Evolutionary conservation across 2,329 filamentous ascomycete genomes (phyloP).

Genomic region (Epichloe scottii): DNA sequence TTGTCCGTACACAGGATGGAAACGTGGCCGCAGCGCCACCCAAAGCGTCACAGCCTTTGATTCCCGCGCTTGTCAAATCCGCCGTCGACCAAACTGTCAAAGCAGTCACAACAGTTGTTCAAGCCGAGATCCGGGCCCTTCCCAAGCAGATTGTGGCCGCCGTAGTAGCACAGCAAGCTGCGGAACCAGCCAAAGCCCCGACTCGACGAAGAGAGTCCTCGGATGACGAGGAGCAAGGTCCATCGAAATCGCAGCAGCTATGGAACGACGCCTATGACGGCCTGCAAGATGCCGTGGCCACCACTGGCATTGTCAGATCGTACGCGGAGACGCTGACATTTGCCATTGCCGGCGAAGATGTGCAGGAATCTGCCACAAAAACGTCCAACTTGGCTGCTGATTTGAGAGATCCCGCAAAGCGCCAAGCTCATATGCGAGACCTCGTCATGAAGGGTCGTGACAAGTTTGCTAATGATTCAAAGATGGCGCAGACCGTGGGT

Average conservation of each 20-base stretch:
- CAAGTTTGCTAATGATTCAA: conserved; percentile 7
- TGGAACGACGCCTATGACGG: conserved; percentile 8
- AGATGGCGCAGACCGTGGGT: conserved; percentile 6
- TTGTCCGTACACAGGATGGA: conserved; percentile 3
- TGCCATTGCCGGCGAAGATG: conserved; percentile 6
- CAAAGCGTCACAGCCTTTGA: conserved; percentile 1
- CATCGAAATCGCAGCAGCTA: conserved; percentile 6
- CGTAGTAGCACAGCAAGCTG: conserved; percentile 2
- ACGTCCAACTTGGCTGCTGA: conserved; percentile 2
- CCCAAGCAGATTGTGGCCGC: conserved; percentile 5
- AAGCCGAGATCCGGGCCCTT: conserved; percentile 6
- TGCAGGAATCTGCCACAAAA: background rate
- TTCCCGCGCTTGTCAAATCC: conserved; percentile 6
- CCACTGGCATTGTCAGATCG: conserved; percentile 5
- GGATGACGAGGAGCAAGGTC: conserved; percentile 1
- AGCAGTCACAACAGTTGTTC: conserved; percentile 6
- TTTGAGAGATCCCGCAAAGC: conserved; percentile 6
- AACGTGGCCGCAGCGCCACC: background rate
- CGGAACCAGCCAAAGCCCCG: background rate
- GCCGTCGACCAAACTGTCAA: conserved; percentile 7
- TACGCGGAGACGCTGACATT: conserved; percentile 6
- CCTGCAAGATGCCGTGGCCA: conserved; percentile 4
- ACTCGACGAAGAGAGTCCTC: background rate
- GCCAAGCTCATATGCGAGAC: conserved; percentile 7
- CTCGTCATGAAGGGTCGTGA: conserved; percentile 7